phyloP scores from a whole-genome alignment of 2,329 filamentous ascomycete genomes.

The Epichloe glyceriae region DNA sequence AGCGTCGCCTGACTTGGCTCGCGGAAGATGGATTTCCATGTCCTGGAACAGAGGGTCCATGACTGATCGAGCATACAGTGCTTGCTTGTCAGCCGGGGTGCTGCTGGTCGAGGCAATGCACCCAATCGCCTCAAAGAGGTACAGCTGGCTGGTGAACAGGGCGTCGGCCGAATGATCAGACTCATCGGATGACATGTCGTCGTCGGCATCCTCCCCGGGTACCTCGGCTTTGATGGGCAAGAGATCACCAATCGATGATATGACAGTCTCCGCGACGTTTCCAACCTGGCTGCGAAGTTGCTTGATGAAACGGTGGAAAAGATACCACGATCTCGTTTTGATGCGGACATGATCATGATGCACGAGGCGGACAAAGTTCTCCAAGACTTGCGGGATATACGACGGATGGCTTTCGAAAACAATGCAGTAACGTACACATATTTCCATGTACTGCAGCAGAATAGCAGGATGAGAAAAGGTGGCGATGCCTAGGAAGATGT shows the following conservation, averaged over 20 bases:
- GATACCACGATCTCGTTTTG: slow-evolving; percentile 86
- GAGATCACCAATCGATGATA: slow-evolving; percentile 78
- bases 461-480: slow-evolving; percentile 83
- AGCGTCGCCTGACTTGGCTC: slow-evolving; percentile 69
- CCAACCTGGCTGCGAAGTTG: slow-evolving; percentile 74
- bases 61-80: slow-evolving; percentile 73
- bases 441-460: slow-evolving; percentile 95
- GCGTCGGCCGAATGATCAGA: slow-evolving; percentile 83
- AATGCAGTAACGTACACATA: slow-evolving; percentile 82
- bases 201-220: slow-evolving; percentile 60
- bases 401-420: slow-evolving; percentile 81
- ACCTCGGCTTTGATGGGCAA: slow-evolving; percentile 85
- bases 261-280: slow-evolving; percentile 81
- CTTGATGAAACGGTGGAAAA: slow-evolving; percentile 87
- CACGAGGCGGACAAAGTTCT: slow-evolving; percentile 81
- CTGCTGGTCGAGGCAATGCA: slow-evolving; percentile 73
- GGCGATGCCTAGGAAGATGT: slow-evolving; percentile 50
- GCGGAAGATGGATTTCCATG: slow-evolving; percentile 64
- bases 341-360: slow-evolving; percentile 83
- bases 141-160: slow-evolving; percentile 80
- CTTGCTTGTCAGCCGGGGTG: slow-evolving; percentile 73
- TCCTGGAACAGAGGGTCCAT: slow-evolving; percentile 85
- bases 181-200: slow-evolving; percentile 92
- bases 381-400: slow-evolving; percentile 74
- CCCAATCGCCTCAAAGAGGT: slow-evolving; percentile 88